Evolutionary conservation across 148 eudicot species (phyloP).

Genomic region (Vaccinium macrocarpon): DNA sequence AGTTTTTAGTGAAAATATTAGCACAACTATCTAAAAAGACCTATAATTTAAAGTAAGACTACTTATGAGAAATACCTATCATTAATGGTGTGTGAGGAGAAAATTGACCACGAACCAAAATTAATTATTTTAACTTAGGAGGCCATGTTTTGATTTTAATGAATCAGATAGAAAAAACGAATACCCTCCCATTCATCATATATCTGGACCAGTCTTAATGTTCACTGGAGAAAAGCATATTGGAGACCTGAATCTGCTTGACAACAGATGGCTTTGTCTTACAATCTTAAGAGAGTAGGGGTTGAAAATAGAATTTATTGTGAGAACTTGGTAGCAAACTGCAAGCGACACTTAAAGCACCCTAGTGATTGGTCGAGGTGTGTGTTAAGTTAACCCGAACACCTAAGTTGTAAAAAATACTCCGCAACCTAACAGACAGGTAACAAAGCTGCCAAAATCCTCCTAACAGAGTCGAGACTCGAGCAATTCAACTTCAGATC

Average conservation of each 20-base stretch:
- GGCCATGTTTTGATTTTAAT: too few species aligned
- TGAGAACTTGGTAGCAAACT: neutral
- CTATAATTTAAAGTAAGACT: too few species aligned
- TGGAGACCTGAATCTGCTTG: neutral
- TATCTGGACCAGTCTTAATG: too few species aligned
- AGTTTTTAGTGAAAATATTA: too few species aligned
- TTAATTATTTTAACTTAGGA: too few species aligned
- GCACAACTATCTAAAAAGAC: too few species aligned
- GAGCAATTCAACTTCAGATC: neutral
- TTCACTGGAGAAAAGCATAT: too few species aligned
- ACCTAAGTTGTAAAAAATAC: neutral
- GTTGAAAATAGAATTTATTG: neutral
- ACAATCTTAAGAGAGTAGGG: neutral
- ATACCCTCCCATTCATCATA: too few species aligned
- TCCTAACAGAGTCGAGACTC: neutral
- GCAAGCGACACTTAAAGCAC: neutral
- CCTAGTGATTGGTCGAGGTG: neutral
- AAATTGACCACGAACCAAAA: too few species aligned
- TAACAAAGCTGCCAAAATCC: neutral
- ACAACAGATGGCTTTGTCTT: neutral
- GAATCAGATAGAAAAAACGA: too few species aligned
- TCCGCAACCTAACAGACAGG: neutral
- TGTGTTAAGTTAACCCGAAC: neutral
- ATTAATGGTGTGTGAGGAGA: too few species aligned
- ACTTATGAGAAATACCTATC: too few species aligned